phyloP scores from a whole-genome alignment of 805 yeast species.

The Kuraishia molischiana region DNA sequence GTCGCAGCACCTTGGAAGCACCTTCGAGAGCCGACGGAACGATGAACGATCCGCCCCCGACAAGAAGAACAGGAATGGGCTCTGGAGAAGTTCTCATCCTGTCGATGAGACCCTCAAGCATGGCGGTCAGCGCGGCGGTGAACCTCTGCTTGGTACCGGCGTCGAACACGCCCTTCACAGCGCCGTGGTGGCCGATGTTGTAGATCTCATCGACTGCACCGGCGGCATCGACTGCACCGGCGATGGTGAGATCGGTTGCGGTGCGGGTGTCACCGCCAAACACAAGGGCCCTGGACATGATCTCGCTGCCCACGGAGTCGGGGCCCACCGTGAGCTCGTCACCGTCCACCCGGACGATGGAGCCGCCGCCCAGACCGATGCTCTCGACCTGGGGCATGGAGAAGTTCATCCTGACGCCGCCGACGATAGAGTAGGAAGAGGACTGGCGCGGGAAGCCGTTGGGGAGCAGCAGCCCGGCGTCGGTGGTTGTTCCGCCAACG shows the following conservation, averaged over 20 bases:
- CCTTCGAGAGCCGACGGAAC: constrained; percentile 27
- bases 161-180: constrained; percentile 12
- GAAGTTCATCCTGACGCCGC: constrained; percentile 39
- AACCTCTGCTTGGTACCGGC: constrained; percentile 2
- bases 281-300: constrained; percentile 21
- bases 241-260: constrained; percentile 27
- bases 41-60: constrained; percentile 42
- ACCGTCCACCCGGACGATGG: constrained; percentile 23
- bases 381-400: constrained; percentile 41
- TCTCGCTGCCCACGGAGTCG: constrained; percentile 36
- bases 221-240: constrained; percentile 6
- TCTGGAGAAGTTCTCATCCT: constrained; percentile 34
- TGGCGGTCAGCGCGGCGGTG: constrained; percentile 9
- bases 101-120: constrained; percentile 30
- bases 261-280: constrained; percentile 34
- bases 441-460: constrained; percentile 38
- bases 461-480: constrained; percentile 34
- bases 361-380: constrained; percentile 43
- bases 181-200: constrained; percentile 17
- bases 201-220: constrained; percentile 1
- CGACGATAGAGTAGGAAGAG: constrained; percentile 30
- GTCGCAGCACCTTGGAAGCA: constrained; percentile 30
- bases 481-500: constrained; percentile 42
- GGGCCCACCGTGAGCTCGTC: constrained; percentile 29
- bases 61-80: constrained; percentile 31